Base-by-base conservation (phyloP, 345 rosid genomes). In the Isatis tinctoria region DNA sequence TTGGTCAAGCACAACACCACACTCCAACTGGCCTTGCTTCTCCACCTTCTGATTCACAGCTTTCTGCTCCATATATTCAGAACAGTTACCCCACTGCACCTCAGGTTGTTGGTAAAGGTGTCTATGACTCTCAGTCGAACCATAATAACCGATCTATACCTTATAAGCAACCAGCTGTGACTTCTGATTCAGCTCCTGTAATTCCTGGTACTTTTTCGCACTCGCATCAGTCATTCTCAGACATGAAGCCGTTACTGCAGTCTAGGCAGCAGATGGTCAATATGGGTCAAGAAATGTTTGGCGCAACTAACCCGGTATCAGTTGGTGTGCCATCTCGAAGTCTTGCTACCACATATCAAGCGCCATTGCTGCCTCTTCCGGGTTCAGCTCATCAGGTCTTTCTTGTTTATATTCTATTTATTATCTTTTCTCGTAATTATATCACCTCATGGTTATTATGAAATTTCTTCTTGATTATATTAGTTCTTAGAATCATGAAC, bases 381-480 rank as follows among this genome's bases (percentile, higher is more conserved):
- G 49, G 49, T 72, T 33, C 80, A 40, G 63, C 72, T 49, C 77
- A 54, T 26, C 75, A 77, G 76, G 80, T 77, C 26, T 57, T 18
- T 47, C 16, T 13, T 22, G 18, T 18, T 24, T 3, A 5, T 9
- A 20, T 43, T 17, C 24, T 16, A 8, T 17, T 27, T 37, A 61
- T 71, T 43, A 37, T 57, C 47, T 65, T 61, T 16, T 58, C 18
- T 8, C 10, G 22, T 37, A 16, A 32, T 5, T 22, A 48, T 71
- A 53, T 37, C 45, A 63, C 65, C 24, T 60, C 58, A 61, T 61
- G 2, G 8, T 30, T 33, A 35, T 37, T 3, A 14, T 45, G 11
- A 48, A 13, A 8, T 32, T 27, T 58, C 22, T 36, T 62, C 57
- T 16, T 13, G 26, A 17, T 69, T 43, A 16, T 4, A 40, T 52